phyloP scores from a whole-genome alignment of 2,329 filamentous ascomycete species.

The Monosporascus sp. region DNA sequence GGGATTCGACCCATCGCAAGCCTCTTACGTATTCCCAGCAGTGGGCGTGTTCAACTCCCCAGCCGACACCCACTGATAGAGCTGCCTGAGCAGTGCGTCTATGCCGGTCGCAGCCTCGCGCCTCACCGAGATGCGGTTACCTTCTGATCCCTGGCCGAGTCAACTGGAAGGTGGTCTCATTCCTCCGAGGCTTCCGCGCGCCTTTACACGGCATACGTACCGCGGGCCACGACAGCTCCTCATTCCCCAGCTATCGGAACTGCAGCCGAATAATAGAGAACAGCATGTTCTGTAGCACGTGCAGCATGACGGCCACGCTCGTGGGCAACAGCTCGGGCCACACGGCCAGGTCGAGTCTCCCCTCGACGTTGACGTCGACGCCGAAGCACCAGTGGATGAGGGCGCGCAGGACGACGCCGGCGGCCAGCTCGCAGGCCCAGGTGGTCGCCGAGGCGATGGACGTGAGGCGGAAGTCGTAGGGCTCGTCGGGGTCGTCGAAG shows the following conservation, averaged over 20 bases:
- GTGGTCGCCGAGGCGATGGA: conserved; percentile 60
- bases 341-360: conserved; percentile 57
- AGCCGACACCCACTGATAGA: too few species aligned
- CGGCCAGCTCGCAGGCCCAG: conserved; percentile 61
- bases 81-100: too few species aligned
- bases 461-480: conserved; percentile 59
- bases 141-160: too few species aligned
- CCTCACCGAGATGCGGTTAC: too few species aligned
- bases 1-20: not conserved
- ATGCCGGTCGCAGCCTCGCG: too few species aligned
- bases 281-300: conserved; percentile 67
- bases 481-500: conserved; percentile 47
- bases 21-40: not conserved
- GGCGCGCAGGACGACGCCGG: conserved; percentile 53
- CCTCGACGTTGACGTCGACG: conserved; percentile 60
- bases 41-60: too few species aligned
- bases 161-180: too few species aligned
- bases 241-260: conserved; percentile 35
- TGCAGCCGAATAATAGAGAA: conserved; percentile 63
- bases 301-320: conserved; percentile 59
- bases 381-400: conserved; percentile 55
- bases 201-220: too few species aligned
- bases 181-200: not conserved
- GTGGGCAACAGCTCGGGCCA: conserved; percentile 66
- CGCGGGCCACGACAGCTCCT: too few species aligned